phyloP scores from a whole-genome alignment of 495 filamentous ascomycete species.

The Endocarpon pusillum region DNA sequence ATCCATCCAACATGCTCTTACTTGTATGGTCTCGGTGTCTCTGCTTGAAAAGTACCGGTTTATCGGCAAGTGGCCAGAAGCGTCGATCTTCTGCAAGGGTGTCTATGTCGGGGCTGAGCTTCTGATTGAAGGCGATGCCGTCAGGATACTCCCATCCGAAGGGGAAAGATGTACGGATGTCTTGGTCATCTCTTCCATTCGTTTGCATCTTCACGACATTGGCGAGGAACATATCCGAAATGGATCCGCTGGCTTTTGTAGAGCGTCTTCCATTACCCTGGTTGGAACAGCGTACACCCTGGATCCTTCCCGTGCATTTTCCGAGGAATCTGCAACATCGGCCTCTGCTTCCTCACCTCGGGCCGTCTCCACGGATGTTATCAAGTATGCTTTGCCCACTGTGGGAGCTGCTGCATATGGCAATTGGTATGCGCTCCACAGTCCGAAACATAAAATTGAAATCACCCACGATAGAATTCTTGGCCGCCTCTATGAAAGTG shows the following conservation, averaged over 20 bases:
- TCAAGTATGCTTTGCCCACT: conserved; percentile 20
- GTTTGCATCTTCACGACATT: conserved; percentile 24
- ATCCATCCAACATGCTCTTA: conserved; percentile 37
- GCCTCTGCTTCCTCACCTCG: too few species aligned
- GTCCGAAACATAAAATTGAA: conserved; percentile 18
- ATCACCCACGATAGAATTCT: conserved; percentile 33
- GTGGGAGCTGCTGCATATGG: conserved; percentile 26
- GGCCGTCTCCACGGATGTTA: conserved; percentile 17
- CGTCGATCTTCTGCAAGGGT: conserved; percentile 30
- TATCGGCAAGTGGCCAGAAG: conserved; percentile 35
- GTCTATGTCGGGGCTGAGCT: conserved; percentile 41
- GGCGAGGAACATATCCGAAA: conserved; percentile 20
- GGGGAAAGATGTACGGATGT: conserved; percentile 26
- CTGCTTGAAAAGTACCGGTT: conserved; percentile 33
- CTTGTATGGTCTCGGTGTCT: conserved; percentile 33
- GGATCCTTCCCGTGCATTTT: conserved; percentile 14
- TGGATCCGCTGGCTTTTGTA: conserved; percentile 23
- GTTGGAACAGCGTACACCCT: conserved; percentile 33
- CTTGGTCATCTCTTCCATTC: conserved; percentile 33
- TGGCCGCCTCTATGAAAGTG: conserved; percentile 36
- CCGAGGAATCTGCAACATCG: conserved; percentile 10
- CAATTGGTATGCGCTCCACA: conserved; percentile 30
- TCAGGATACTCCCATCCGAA: conserved; percentile 23
- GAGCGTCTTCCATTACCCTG: conserved; percentile 23
- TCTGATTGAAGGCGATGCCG: conserved; percentile 31